These are phyloP conservation scores for Lepidium africanum DNA, from an alignment of 345 rosid species.

Conservation along the genomic window DNA sequence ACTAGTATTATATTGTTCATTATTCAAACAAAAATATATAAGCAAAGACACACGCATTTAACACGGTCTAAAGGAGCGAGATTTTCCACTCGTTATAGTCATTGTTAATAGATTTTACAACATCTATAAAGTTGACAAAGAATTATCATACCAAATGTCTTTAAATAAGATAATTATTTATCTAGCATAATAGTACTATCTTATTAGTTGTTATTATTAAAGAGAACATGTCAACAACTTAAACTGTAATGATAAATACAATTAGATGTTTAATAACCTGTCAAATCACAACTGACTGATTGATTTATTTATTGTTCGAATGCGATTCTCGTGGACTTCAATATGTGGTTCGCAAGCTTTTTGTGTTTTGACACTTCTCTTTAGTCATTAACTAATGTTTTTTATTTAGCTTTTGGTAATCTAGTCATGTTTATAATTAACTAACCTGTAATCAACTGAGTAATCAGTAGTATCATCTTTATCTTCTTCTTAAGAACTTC, in stretches of 20 bases:
- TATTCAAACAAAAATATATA: no score
- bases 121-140: background rate
- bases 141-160: background rate
- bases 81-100: background rate
- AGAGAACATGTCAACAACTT: conserved; percentile 14
- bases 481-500: background rate
- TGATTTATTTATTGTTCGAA: background rate
- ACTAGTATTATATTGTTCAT: no score
- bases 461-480: background rate
- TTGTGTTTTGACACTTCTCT: background rate
- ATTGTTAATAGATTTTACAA: background rate
- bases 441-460: background rate
- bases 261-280: background rate
- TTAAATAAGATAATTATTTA: background rate
- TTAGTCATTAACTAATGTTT: background rate
- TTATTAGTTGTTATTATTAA: background rate
- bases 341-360: conserved; percentile 22
- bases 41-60: background rate
- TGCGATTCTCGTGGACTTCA: conserved; percentile 22
- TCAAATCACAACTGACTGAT: conserved; percentile 17
- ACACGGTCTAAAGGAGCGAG: background rate
- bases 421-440: background rate
- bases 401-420: background rate
- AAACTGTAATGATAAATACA: background rate
- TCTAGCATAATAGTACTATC: no score